Evolutionary conservation across 176 grass and related monocot genomes (phyloP), one percentile per base, ranked within the genome.

Genomic region (Rhipidocladum racemiflorum): DNA sequence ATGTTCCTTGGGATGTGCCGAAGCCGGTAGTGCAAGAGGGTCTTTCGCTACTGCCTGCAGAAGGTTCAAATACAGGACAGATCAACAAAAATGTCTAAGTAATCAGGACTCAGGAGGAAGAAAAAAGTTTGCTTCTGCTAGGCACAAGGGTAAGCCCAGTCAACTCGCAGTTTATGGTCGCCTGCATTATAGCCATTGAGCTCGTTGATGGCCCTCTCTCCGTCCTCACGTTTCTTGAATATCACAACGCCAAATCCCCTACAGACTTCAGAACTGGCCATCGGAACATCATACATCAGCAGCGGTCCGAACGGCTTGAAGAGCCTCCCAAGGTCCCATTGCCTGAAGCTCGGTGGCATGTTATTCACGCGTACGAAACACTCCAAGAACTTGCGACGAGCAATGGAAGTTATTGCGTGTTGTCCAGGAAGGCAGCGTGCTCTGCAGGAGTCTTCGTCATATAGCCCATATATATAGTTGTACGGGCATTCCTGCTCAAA

Each of bases 71-170:
- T 38, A 7, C 36, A 38, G 7, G 36, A 38, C 36, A 38, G 0
- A 8, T 7, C 7, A 38, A 38, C 36, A 38, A 38, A 38, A 38
- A 6, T 38, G 36, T 6, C 36, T 38, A 38, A 38, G 7, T 38
- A 38, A 38, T 38, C 36, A 38, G 36, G 36, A 38, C 6, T 38
- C 36, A 38, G 36, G 36, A 38, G 36, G 36, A 38, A 7, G 36
- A 7, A 38, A 38, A 38, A 38, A 38, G 6, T 38, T 38, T 7
- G 36, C 36, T 38, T 38, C 36, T 46, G 6, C 56, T 45, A 62
- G 15, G 43, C 11, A 39, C 50, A 54, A 30, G 75, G 66, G 34
- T 72, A 85, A 51, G 16, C 56, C 84, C 76, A 80, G 35, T 86
- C 76, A 11, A 79, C 84, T 43, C 84, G 76, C 25, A 86, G 76